A percentile compares a stretch with the other conserved stretches of the same genome.
Conservation (phyloP, 2,329 filamentous ascomycete species). For the Sarocladium brachiariae region DNA sequence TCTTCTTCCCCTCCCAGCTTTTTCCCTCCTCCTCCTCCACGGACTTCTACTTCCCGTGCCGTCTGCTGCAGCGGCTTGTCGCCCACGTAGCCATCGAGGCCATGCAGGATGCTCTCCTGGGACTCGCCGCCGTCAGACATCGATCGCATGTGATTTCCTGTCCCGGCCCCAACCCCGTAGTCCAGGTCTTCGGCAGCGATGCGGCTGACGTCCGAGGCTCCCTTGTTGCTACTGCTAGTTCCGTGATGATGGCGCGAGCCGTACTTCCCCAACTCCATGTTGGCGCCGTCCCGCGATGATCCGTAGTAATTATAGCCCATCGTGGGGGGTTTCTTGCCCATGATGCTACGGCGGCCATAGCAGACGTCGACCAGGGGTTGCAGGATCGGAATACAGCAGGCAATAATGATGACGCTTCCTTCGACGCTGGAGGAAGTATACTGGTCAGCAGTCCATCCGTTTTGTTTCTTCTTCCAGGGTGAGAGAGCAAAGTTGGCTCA, state of each 20-base stretch:
- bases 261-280: background rate
- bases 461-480: no score
- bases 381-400: conserved; percentile 26
- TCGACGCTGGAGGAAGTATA: conserved; percentile 20
- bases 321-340: background rate
- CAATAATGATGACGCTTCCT: conserved; percentile 27
- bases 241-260: background rate
- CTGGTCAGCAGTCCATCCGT: no score
- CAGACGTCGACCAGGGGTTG: conserved; percentile 24
- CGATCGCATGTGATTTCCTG: background rate
- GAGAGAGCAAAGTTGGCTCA: conserved; percentile 19
- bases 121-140: background rate
- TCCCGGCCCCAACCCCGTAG: background rate
- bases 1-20: background rate
- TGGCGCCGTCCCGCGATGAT: conserved; percentile 4
- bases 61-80: background rate
- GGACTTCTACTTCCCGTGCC: background rate
- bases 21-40: background rate
- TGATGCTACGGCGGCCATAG: conserved; percentile 15
- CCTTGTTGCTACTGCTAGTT: background rate
- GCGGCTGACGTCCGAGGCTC: background rate
- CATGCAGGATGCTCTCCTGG: conserved; percentile 11
- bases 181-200: background rate
- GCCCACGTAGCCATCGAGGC: background rate
- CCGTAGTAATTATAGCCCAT: conserved; percentile 10